Conservation (phyloP, 1,284 basidiomycete genomes). For the Puccinia novopanici region DNA sequence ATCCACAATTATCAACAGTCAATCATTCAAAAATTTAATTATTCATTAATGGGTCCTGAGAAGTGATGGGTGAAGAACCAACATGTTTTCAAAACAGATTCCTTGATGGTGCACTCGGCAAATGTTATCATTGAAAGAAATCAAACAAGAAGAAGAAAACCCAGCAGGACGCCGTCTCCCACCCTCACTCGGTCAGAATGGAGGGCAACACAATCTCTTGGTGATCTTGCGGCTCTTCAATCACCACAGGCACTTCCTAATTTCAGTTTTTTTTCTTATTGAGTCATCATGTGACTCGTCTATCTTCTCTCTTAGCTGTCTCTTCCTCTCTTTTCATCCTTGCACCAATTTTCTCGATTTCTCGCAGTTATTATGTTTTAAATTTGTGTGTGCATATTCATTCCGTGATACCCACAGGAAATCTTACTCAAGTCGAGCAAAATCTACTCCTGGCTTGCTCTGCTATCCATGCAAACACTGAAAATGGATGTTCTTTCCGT, state of each 20-base stretch:
- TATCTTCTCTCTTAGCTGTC: too few relatives aligned
- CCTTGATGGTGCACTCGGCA: neutral
- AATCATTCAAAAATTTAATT: too few relatives aligned
- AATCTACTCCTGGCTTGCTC: neutral
- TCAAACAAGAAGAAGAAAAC: neutral
- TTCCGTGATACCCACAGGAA: neutral
- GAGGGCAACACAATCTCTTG: neutral
- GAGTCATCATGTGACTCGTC: neutral
- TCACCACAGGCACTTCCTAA: neutral
- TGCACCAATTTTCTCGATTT: neutral
- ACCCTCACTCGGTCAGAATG: neutral
- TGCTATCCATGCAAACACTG: too few relatives aligned
- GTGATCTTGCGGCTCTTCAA: neutral
- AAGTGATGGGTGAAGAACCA: too few relatives aligned
- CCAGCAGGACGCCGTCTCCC: neutral
- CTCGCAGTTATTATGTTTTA: neutral
- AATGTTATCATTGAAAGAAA: neutral
- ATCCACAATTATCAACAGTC: too few relatives aligned
- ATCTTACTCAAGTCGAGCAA: neutral
- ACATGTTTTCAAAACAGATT: too few relatives aligned
- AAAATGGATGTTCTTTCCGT: too few relatives aligned
- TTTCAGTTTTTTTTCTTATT: neutral
- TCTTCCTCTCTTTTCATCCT: constrained; percentile 4
- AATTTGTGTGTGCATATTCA: neutral
- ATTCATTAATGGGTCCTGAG: too few relatives aligned